Evolutionary conservation across 2,329 filamentous ascomycete genomes (phyloP), one percentile per base, ranked within the genome.

Genomic region (Neonectria neomacrospora): DNA sequence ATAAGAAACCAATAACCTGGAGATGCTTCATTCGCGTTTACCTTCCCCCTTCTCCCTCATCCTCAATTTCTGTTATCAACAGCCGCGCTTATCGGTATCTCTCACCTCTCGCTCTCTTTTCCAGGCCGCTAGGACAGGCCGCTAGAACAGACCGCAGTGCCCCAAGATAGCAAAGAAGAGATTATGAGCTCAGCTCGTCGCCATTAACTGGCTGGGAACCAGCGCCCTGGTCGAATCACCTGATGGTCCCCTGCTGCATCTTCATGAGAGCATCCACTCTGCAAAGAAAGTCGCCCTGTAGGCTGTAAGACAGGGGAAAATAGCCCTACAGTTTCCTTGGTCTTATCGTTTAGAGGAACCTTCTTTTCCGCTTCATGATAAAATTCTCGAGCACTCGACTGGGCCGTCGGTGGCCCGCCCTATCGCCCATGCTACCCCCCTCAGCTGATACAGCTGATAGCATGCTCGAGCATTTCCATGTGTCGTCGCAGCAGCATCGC

Each of bases 241-340:
- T 62, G 59, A 62, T 62, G 48, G 16, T 47, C 54, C 53, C 59
- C 54, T 52, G 54, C 59, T 62, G 59, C 59, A 57, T 57, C 54
- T 45, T 26, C 45, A 30, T 48, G 47, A 16, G 12, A 5, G 53
- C 44, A 55, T 39, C 58, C 58, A 55, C 58, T 53, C 28, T 61
- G 34, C 28, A 52, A n/a, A 52, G 34, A 45, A 28, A 52, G 26
- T 39, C n/a, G 12, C 14, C 28, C 47, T 50, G 47, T 32, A 32
- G 30, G 47, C 47, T 50, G 47, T 12, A 16, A 32, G 47, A n/a
- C n/a, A 32, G 26, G 32, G 14, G n/a, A 50, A 47, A 50, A 34
- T 28, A 50, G 47, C 47, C 47, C 28, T 50, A 50, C 28, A 32
- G 11, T 20, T 20, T 34, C n/a, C n/a, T 9, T n/a, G 9, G 14